Base-by-base conservation (phyloP, 2,329 filamentous ascomycete genomes). In the Didymella keratinophila region DNA sequence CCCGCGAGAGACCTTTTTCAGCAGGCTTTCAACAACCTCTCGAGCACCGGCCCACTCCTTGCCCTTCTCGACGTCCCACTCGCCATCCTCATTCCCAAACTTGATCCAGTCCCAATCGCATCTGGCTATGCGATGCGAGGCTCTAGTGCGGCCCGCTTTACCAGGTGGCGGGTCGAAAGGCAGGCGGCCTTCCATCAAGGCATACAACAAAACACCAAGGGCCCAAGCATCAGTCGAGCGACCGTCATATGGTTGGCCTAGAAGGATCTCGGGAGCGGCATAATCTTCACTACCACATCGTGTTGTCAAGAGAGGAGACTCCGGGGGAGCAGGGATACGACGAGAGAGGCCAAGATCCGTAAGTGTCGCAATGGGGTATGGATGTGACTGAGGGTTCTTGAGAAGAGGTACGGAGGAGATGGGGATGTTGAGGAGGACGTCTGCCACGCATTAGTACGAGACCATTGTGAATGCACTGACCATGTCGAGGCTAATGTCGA, bases 221-320 rank as follows among this genome's bases (percentile, higher is more conserved):
- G 94, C 96, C 95, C 95, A 99, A 10, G 92, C 93, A 73, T 99
- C 95, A 0, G 91, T 97, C 1, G 89, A 87, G 36, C 92, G 91
- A 30, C 95, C 95, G 74, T 98, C 93, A 73, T 99, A 99, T 8
- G 92, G 87, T 72, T 97, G 92, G 23, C 94, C 94, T 83, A 99
- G 92, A 52, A 99, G 89, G 44, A 99, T 93, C 76, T 99, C 95
- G 0, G 95, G 95, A 0, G 95, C 94, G 1, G 94, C 94, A 74
- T 99, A 99, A 78, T 99, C 95, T 78, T 98, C 95, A 39, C 91
- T 96, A 30, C 95, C 95, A 76, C 95, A 99, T 10, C 95, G 87
- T 1, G 94, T 98, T 61, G 91, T 91, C n/a, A 99, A 84, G 60
- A 94, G 89, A 65, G 96, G 92, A 51, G 92, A 92, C 62, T 92